These are phyloP conservation scores for Mucor ambiguus DNA, from an alignment of 371 early-diverging fungal species.

Conservation along the genomic window DNA sequence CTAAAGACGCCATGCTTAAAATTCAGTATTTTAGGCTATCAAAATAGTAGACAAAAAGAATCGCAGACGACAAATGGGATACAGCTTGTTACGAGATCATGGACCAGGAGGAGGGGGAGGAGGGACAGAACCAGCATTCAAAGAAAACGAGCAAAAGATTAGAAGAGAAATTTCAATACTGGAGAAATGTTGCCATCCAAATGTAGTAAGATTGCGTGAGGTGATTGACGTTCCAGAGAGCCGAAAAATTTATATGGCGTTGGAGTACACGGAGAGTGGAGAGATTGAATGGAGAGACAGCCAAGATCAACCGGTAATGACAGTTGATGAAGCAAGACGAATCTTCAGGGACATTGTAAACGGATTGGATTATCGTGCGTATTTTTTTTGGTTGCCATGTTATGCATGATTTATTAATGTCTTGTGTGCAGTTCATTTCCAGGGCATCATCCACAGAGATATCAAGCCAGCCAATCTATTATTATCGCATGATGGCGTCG, in stretches of 20 bases:
- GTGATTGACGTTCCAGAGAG: slow-evolving; percentile 94
- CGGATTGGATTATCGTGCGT: slow-evolving; percentile 88
- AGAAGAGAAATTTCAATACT: slow-evolving; percentile 94
- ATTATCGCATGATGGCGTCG: slow-evolving; percentile 64
- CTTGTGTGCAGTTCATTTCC: slow-evolving; percentile 73
- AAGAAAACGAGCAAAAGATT: slow-evolving; percentile 84
- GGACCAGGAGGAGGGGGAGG: slow-evolving; percentile 11
- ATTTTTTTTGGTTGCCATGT: neutral
- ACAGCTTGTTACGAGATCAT: slow-evolving; percentile 48
- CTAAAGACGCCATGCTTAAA: slow-evolving; percentile 3
- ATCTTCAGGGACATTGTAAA: slow-evolving; percentile 90
- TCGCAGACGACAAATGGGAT: slow-evolving; percentile 66
- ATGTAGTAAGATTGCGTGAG: slow-evolving; percentile 88
- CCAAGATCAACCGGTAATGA: slow-evolving; percentile 68
- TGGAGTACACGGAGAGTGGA: slow-evolving; percentile 92
- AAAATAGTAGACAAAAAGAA: slow-evolving; percentile 85
- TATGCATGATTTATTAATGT: neutral
- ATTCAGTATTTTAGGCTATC: slow-evolving; percentile 64
- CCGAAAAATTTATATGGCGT: slow-evolving; percentile 85
- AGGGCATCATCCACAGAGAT: slow-evolving; percentile 94
- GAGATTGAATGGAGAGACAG: slow-evolving; percentile 88
- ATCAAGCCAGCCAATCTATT: slow-evolving; percentile 96
- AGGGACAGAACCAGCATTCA: slow-evolving; percentile 24
- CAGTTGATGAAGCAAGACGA: slow-evolving; percentile 66
- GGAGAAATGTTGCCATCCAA: slow-evolving; percentile 92